A percentile compares a stretch with the other conserved stretches of the same genome.
Evolutionary conservation across 164 flowering plant species (phyloP).

Genomic region (Piper longum): DNA sequence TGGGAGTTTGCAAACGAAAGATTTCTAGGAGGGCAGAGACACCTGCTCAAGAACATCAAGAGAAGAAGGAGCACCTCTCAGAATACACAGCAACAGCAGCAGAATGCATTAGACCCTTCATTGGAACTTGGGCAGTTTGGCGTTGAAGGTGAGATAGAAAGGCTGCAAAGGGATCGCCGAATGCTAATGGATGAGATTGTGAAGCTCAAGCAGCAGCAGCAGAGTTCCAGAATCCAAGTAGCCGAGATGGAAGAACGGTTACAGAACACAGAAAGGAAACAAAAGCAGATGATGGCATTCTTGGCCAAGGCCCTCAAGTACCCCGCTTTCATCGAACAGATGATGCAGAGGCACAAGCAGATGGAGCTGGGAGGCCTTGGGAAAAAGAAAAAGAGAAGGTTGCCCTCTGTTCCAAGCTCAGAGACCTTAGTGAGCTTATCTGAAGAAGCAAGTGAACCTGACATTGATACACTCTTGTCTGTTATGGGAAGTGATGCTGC

Average conservation of each 20-base stretch:
- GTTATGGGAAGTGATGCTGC: slow-evolving; percentile 10
- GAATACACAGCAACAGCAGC: slow-evolving; percentile 20
- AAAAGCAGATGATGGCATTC: slow-evolving; percentile 35
- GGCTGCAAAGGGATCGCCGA: slow-evolving; percentile 30
- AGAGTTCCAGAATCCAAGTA: slow-evolving; percentile 20
- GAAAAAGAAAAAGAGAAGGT: slow-evolving; percentile 30
- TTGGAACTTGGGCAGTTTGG: slow-evolving; percentile 16
- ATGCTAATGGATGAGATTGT: slow-evolving; percentile 31
- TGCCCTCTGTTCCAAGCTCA: slow-evolving; percentile 10
- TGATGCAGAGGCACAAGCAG: slow-evolving; percentile 18
- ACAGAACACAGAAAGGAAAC: slow-evolving; percentile 28
- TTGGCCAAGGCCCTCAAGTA: slow-evolving; percentile 27
- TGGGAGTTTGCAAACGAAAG: slow-evolving; percentile 73
- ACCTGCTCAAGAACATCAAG: slow-evolving; percentile 48
- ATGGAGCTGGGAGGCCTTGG: slow-evolving; percentile 15
- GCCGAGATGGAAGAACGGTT: slow-evolving; percentile 29
- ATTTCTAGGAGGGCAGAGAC: slow-evolving; percentile 58
- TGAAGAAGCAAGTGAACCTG: slow-evolving; percentile 15
- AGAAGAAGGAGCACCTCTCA: slow-evolving; percentile 26
- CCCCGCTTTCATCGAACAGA: slow-evolving; percentile 26
- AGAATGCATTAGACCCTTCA: slow-evolving; percentile 7
- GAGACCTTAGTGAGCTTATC: slow-evolving; percentile 12
- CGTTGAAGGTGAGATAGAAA: slow-evolving; percentile 34
- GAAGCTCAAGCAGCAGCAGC: slow-evolving; percentile 44
- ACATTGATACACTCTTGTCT: slow-evolving; percentile 11